Evolutionary conservation across 768 basidiomycete genomes (phyloP).

Genomic region (Obba rivulosa): DNA sequence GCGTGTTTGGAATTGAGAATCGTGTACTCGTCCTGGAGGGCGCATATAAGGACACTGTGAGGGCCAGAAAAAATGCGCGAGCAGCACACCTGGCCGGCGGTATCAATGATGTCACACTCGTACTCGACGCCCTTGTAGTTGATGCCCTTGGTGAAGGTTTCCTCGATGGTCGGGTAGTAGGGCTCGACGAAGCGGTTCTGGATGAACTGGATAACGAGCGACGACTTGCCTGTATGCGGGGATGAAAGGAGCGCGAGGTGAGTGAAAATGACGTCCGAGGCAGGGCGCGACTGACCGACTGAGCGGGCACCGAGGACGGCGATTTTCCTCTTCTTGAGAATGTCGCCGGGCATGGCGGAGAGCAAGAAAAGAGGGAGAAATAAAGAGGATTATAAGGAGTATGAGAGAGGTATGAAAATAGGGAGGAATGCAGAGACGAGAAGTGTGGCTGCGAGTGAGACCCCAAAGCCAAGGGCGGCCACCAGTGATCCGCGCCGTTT

Average conservation of each 20-base stretch:
- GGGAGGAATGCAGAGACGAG: constrained; percentile 6
- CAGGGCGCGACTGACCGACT: constrained; percentile 56
- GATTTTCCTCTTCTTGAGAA: constrained; percentile 80
- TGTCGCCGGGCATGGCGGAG: constrained; percentile 28
- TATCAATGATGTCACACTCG: constrained; percentile 96
- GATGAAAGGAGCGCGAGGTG: constrained; percentile 3
- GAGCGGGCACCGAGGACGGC: constrained; percentile 84
- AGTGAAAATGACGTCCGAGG: constrained; percentile 11
- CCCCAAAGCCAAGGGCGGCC: constrained; percentile 1
- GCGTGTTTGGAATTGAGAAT: constrained; percentile 92
- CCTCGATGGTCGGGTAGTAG: constrained; percentile 96
- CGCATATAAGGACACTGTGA: neutral
- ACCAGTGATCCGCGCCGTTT: constrained; percentile 27
- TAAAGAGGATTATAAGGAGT: constrained; percentile 3
- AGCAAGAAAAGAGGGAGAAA: constrained; percentile 6
- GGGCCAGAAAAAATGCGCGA: constrained; percentile 3
- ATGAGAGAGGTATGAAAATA: constrained; percentile 4
- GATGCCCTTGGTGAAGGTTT: constrained; percentile 79
- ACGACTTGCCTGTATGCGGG: constrained; percentile 74
- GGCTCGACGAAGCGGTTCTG: constrained; percentile 88
- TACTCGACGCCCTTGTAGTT: constrained; percentile 87
- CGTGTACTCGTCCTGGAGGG: constrained; percentile 84
- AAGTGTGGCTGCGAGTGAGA: constrained; percentile 12
- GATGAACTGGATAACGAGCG: constrained; percentile 88
- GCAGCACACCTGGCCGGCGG: constrained; percentile 83